These are phyloP conservation scores for Zymoseptoria tritici DNA, from an alignment of 2,329 filamentous ascomycete genomes.

Conservation along the genomic window DNA sequence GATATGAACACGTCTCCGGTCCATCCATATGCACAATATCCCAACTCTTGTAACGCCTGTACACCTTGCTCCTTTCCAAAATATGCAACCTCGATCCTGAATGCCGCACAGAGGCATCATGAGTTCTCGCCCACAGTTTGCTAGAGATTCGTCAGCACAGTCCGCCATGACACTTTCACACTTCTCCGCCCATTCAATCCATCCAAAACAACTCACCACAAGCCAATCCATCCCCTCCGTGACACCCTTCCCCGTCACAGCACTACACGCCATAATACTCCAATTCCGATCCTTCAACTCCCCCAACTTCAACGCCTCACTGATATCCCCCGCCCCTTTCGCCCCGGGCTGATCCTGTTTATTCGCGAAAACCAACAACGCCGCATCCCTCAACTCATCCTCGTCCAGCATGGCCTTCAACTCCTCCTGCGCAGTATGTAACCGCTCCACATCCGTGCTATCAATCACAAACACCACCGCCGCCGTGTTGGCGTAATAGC, in stretches of 20 bases:
- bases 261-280: constrained; percentile 97
- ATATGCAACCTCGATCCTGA: neutral
- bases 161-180: neutral
- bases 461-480: constrained; percentile 99
- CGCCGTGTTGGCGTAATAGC: constrained; percentile 98
- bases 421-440: constrained; percentile 89
- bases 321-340: constrained; percentile 93
- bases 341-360: constrained; percentile 98
- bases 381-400: constrained; percentile 88
- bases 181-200: neutral
- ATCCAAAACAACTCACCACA: constrained; percentile 56
- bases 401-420: constrained; percentile 92
- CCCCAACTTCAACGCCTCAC: constrained; percentile 80
- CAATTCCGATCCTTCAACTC: constrained; percentile 95
- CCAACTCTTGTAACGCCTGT: neutral
- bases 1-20: neutral
- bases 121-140: constrained; percentile 12
- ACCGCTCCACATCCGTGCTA: constrained; percentile 90
- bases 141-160: neutral
- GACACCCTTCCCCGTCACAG: constrained; percentile 89
- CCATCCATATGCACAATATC: neutral
- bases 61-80: neutral
- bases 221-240: constrained; percentile 99
- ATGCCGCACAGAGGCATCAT: neutral
- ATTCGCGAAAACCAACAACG: constrained; percentile 92